Evolutionary conservation across 768 basidiomycete species (phyloP), one percentile per base, ranked within the genome.

Genomic region (Harrya chromipes): DNA sequence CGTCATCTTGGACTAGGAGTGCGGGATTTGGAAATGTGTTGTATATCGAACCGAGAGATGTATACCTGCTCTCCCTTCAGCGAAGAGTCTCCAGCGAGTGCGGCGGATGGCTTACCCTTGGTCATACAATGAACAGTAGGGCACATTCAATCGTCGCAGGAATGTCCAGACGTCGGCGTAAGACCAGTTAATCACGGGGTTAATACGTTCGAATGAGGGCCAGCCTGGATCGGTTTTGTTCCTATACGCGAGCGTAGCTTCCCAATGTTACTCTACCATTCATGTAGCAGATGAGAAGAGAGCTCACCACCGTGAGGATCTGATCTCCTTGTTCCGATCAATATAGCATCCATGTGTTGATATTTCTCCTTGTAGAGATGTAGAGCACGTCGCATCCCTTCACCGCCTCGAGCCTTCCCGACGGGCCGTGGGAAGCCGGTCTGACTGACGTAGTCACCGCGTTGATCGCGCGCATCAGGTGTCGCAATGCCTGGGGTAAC

Each of bases 101-200:
- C 13, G 43, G 44, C 1, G 11, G 16, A 43, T 44, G 11, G 67
- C 84, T 47, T 50, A 94, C 89, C 95, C 97, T 70, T 88, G 75
- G 59, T 98, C 92, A 61, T 99, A 99, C 37, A 99, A 65, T 33
- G 67, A 64, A 65, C 97, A 99, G 65, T 94, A 99, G 2, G 88
- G 90, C 5, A 99, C 82, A 4, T 82, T 65, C 17, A 94, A 69
- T 43, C 72, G 70, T 16, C 82, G 76, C 38, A 99, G 73, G 71
- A 94, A 99, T 3, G 72, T 71, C 97, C 97, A 99, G 5, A 99
- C 82, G 55, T 94, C 83, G 10, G 70, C 65, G 69, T 99, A 99
- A 1, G 83, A 76, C 97, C 97, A 99, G 64, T 97, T 85, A 49
- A 99, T 89, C 59, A 99, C 87, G 0, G 97, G 97, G 63, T 98